Base-by-base conservation (phyloP, 1,284 basidiomycete species). In the Lentinula novae-zelandiae region DNA sequence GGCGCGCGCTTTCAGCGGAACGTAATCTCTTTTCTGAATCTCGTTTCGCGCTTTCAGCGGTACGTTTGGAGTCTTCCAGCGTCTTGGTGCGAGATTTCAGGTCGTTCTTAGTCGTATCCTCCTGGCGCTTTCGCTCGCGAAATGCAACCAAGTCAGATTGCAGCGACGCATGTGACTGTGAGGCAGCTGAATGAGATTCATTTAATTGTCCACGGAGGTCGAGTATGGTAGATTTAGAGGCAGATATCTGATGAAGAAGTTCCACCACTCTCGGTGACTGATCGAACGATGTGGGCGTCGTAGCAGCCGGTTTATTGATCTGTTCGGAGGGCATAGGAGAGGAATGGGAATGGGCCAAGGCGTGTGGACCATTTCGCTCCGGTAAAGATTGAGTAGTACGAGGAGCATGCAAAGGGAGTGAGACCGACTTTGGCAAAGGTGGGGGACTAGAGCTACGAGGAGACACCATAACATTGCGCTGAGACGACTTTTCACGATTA, bases 11-110 rank as follows among this genome's bases (percentile, higher is more conserved):
- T 70, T 90, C 86, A 3, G 86, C 86, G 15, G 82, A 78, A 67
- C 89, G 90, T 61, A 96, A 79, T 65, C 88, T 88, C 77, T 93
- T 94, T 74, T 98, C 96, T 1, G 90, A 92, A 44, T 98, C 95
- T 52, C 88, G 82, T 69, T 87, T 89, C 57, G 79, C 75, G 55
- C 82, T 79, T 72, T 98, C 96, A 5, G 95, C 92, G 52, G 80
- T 78, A 44, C 96, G 87, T 74, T 92, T 93, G 62, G 86, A 81
- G 69, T 98, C 96, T 68, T 98, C 96, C 6, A 97, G 79, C 0
- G 79, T 74, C 73, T 96, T 96, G 57, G 91, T 92, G 57, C 88
- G 85, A 20, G 83, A 73, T 72, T 95, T 96, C 60, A 93, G 77
- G 70, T 97, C 93, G 33, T 82, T 75, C 58, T 92, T 84, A 31